A percentile compares a stretch with the other conserved stretches of the same genome.
Conservation (phyloP, 2,329 filamentous ascomycete species). For the Geosmithia putterillii region DNA sequence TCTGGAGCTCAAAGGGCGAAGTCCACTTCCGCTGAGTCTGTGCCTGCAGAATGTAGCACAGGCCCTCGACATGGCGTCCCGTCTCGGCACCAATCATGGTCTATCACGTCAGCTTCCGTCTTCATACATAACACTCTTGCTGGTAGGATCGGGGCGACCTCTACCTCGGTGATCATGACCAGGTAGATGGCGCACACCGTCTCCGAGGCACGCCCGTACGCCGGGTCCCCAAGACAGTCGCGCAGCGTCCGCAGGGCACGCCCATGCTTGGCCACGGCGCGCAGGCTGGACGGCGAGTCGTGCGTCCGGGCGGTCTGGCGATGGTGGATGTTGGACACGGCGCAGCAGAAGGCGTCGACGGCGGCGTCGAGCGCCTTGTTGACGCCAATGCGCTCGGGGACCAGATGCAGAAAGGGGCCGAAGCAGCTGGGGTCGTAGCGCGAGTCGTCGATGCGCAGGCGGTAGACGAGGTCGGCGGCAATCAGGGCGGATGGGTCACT, state of each 20-base stretch:
- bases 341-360: not conserved
- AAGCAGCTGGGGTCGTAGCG: not conserved
- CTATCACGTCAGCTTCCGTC: not conserved
- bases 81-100: not conserved
- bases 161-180: slow-evolving; percentile 1
- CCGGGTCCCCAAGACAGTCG: not conserved
- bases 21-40: not conserved
- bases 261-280: not conserved
- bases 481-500: not conserved
- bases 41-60: not conserved
- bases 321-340: not conserved
- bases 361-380: not conserved
- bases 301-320: no score
- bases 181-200: slow-evolving; percentile 1
- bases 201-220: not conserved
- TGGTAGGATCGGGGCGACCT: no score
- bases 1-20: not conserved
- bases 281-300: not conserved
- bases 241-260: not conserved
- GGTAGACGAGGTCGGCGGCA: not conserved
- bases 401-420: not conserved
- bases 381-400: not conserved
- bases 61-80: not conserved
- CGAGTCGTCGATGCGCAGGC: not conserved
- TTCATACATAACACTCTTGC: no score